Evolutionary conservation across 768 basidiomycete species (phyloP).

Genomic region (Coprinopsis marcescibilis): DNA sequence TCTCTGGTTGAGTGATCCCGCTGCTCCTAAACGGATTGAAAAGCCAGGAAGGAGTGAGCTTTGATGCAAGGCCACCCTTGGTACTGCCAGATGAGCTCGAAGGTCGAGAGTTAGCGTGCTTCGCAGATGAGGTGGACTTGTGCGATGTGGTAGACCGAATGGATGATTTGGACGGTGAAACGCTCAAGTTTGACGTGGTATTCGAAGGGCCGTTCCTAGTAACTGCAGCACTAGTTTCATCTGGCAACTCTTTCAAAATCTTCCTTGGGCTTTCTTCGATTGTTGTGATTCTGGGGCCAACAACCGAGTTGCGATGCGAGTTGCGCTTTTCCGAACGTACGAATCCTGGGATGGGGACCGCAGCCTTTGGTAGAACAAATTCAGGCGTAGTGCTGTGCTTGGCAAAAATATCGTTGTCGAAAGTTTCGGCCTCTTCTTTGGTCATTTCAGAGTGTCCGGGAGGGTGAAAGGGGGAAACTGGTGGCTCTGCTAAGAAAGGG

Average conservation of each 20-base stretch:
- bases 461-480: slow-evolving; percentile 27
- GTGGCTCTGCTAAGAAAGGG: slow-evolving; percentile 58
- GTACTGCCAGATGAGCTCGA: slow-evolving; percentile 18
- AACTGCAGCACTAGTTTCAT: slow-evolving; percentile 32
- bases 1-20: slow-evolving; percentile 57
- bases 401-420: slow-evolving; percentile 68
- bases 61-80: slow-evolving; percentile 45
- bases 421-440: slow-evolving; percentile 61
- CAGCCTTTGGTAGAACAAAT: slow-evolving; percentile 19
- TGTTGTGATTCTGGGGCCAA: slow-evolving; percentile 44
- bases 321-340: slow-evolving; percentile 37
- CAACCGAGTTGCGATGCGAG: slow-evolving; percentile 44
- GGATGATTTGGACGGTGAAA: slow-evolving; percentile 65
- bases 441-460: slow-evolving; percentile 32
- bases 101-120: slow-evolving; percentile 13
- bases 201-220: slow-evolving; percentile 14
- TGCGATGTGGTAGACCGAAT: slow-evolving; percentile 50
- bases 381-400: slow-evolving; percentile 26
- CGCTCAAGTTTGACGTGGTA: slow-evolving; percentile 36
- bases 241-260: slow-evolving; percentile 45
- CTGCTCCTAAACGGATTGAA: slow-evolving; percentile 66
- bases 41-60: slow-evolving; percentile 71
- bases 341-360: slow-evolving; percentile 33
- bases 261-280: slow-evolving; percentile 69
- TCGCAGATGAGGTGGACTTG: slow-evolving; percentile 41